These are phyloP conservation scores for Coemansia sp. DNA, from an alignment of 371 early-diverging fungal genomes.

Conservation along the genomic window DNA sequence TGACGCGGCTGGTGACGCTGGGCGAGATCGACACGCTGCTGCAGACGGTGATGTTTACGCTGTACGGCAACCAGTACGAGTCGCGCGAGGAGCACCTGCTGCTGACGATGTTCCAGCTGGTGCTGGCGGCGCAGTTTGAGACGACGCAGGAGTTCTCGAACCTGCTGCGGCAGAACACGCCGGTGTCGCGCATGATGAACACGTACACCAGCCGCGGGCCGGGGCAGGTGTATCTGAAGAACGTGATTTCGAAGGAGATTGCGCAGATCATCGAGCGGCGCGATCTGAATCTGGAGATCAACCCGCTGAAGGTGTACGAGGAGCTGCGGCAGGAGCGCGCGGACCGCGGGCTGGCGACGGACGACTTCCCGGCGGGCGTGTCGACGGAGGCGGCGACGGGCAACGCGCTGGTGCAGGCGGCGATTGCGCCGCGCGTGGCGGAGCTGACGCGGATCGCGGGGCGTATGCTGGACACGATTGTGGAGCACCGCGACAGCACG, in stretches of 20 bases:
- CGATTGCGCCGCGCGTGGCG: constrained; percentile 77
- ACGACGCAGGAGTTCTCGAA: constrained; percentile 82
- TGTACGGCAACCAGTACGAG: constrained; percentile 96
- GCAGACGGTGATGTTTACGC: constrained; percentile 94
- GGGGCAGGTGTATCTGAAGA: constrained; percentile 90
- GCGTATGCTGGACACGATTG: constrained; percentile 79
- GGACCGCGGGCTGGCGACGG: constrained; percentile 57
- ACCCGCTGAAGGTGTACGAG: constrained; percentile 88
- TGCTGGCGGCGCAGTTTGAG: constrained; percentile 87
- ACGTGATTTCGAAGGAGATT: constrained; percentile 79
- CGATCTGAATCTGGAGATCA: constrained; percentile 83
- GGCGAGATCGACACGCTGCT: constrained; percentile 90
- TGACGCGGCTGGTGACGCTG: constrained; percentile 79
- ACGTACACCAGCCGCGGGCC: constrained; percentile 93
- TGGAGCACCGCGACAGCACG: constrained; percentile 73
- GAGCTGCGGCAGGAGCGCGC: constrained; percentile 79
- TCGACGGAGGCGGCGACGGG: constrained; percentile 76
- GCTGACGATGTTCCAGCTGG: constrained; percentile 95
- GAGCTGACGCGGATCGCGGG: constrained; percentile 85
- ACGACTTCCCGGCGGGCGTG: constrained; percentile 68
- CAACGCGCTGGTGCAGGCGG: constrained; percentile 77
- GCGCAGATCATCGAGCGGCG: constrained; percentile 71
- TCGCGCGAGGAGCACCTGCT: constrained; percentile 92
- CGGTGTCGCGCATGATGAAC: constrained; percentile 95
- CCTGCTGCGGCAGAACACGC: constrained; percentile 90